A percentile compares a stretch with the other conserved stretches of the same genome.
phyloP scores from a whole-genome alignment of 805 yeast genomes.

The Hanseniaspora lindneri region DNA sequence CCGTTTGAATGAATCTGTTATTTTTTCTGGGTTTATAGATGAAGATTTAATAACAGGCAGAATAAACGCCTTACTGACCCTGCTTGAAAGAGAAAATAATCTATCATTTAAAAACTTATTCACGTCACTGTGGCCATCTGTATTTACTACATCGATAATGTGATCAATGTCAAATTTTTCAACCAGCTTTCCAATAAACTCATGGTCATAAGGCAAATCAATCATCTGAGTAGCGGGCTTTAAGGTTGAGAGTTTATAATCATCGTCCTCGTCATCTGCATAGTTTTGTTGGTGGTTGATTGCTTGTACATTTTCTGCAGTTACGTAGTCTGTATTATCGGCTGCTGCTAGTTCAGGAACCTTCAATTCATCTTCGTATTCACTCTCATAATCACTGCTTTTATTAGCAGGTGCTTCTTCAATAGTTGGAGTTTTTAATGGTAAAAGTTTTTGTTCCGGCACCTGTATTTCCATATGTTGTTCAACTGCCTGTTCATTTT shows the following conservation, averaged over 20 bases:
- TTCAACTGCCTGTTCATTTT: too few relatives aligned
- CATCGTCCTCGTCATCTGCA: background rate
- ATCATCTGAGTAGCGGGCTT: background rate
- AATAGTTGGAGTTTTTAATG: background rate
- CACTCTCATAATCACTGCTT: background rate
- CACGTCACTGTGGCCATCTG: background rate
- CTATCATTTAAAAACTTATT: slow-evolving; percentile 14
- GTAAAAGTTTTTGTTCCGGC: background rate
- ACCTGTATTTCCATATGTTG: too few relatives aligned
- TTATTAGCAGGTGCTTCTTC: background rate
- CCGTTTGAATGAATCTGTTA: slow-evolving; percentile 57
- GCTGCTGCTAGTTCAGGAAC: background rate
- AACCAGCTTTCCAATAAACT: background rate
- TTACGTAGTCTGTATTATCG: background rate
- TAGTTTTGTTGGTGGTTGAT: too few relatives aligned
- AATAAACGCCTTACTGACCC: slow-evolving; percentile 6
- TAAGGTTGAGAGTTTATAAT: background rate
- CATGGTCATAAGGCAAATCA: slow-evolving; percentile 7
- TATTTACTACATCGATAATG: slow-evolving; percentile 1
- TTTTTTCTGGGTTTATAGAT: slow-evolving; percentile 16
- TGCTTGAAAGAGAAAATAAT: slow-evolving; percentile 15
- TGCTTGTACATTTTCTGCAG: too few relatives aligned
- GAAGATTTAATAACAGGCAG: background rate
- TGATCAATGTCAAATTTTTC: slow-evolving; percentile 11
- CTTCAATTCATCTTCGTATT: slow-evolving; percentile 2